phyloP scores from a whole-genome alignment of 129 eudicot species.

The Sambucus nigra region DNA sequence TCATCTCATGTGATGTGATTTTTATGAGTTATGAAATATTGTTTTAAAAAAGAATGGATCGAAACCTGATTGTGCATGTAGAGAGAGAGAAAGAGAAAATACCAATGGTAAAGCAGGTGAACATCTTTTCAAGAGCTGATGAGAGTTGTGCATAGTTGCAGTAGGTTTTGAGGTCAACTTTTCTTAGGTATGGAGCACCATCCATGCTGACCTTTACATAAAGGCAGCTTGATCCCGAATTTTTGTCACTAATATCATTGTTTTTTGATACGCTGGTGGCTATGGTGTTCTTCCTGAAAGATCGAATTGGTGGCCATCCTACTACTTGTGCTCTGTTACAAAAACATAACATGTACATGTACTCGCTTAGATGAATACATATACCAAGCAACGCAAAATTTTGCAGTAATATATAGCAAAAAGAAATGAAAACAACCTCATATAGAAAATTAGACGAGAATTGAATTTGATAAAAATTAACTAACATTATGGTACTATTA shows the following conservation, averaged over 20 bases:
- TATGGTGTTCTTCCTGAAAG: slow-evolving; percentile 85
- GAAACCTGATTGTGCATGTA: neutral
- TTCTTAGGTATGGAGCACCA: slow-evolving; percentile 94
- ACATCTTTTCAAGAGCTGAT: slow-evolving; percentile 92
- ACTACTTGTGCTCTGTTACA: slow-evolving; percentile 88
- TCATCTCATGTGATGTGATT: too few species aligned
- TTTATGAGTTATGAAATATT: neutral
- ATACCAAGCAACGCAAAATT: too few species aligned
- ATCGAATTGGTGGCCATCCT: slow-evolving; percentile 98
- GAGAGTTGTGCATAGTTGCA: slow-evolving; percentile 67
- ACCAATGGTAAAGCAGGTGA: slow-evolving; percentile 94
- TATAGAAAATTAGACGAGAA: too few species aligned
- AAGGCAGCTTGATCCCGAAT: slow-evolving; percentile 43
- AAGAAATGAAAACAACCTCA: too few species aligned
- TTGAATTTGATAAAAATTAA: too few species aligned
- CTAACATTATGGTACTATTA: too few species aligned
- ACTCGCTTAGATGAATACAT: too few species aligned
- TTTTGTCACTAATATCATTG: slow-evolving; percentile 24
- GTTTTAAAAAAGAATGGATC: slow-evolving; percentile 1
- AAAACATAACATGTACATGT: too few species aligned
- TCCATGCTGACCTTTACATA: slow-evolving; percentile 99
- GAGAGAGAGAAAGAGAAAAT: neutral
- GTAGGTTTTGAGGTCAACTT: slow-evolving; percentile 81
- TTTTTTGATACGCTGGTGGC: slow-evolving; percentile 49
- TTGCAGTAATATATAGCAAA: too few species aligned